These are phyloP conservation scores for Avena eriantha DNA, from an alignment of 176 grass and related monocot genomes.

Conservation along the genomic window DNA sequence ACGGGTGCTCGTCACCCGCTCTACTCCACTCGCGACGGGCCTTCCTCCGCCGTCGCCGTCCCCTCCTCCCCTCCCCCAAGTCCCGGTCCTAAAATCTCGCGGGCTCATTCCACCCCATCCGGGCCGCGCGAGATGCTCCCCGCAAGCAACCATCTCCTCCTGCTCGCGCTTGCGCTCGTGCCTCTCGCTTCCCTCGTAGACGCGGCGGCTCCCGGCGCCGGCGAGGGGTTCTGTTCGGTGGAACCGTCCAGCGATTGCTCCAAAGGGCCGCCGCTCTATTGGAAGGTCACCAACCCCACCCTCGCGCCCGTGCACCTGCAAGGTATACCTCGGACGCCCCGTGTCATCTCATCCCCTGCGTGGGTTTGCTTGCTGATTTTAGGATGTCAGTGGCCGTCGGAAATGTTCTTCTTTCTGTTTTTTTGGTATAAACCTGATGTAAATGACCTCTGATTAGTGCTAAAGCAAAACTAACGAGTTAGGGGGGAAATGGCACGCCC, in stretches of 20 bases:
- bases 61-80: not conserved
- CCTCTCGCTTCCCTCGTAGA: constrained; percentile 19
- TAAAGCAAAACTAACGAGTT: not conserved
- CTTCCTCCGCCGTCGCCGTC: constrained; percentile 8
- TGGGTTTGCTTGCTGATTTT: not conserved
- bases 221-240: constrained; percentile 64
- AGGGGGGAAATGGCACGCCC: not conserved
- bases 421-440: not conserved
- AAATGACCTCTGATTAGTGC: not conserved
- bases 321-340: constrained; percentile 44
- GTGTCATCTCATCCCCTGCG: not conserved
- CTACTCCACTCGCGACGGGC: not conserved
- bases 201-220: constrained; percentile 14
- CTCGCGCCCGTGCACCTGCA: constrained; percentile 68
- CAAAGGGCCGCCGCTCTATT: constrained; percentile 58
- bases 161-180: not conserved
- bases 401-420: not conserved
- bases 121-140: constrained; percentile 40
- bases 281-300: constrained; percentile 85
- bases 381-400: constrained; percentile 5
- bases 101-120: not conserved
- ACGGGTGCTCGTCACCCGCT: not conserved
- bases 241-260: constrained; percentile 47
- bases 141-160: constrained; percentile 17
- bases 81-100: not conserved